A percentile compares a stretch with the other conserved stretches of the same genome.
These are phyloP conservation scores for Lathyrus aphaca DNA, from an alignment of 306 rosid species.

Conservation along the genomic window DNA sequence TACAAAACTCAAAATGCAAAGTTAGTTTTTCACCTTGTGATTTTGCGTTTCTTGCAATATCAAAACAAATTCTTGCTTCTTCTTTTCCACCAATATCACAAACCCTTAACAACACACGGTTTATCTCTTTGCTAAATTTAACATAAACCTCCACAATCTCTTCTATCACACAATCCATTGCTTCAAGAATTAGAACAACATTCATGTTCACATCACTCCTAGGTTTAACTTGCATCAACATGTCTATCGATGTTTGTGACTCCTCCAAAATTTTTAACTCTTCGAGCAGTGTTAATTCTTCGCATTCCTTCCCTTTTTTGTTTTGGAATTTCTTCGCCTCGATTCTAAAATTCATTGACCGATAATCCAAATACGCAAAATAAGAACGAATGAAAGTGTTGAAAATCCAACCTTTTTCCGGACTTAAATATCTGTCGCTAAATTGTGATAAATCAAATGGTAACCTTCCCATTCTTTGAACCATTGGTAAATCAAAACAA, in stretches of 20 bases:
- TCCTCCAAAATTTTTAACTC: slow-evolving; percentile 51
- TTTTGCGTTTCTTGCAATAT: slow-evolving; percentile 45
- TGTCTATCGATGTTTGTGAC: slow-evolving; percentile 52
- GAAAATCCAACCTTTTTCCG: slow-evolving; percentile 44
- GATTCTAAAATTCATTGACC: slow-evolving; percentile 21
- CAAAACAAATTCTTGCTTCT: slow-evolving; percentile 55
- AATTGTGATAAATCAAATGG: slow-evolving; percentile 71
- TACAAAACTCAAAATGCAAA: slow-evolving; percentile 51
- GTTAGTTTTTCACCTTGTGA: slow-evolving; percentile 57
- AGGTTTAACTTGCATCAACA: slow-evolving; percentile 61
- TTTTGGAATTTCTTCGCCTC: slow-evolving; percentile 14
- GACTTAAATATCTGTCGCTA: slow-evolving; percentile 43
- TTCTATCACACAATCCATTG: slow-evolving; percentile 69
- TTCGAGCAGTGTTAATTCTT: slow-evolving; percentile 46
- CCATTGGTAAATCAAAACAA: slow-evolving; percentile 53
- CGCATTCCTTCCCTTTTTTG: slow-evolving; percentile 21
- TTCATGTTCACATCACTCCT: slow-evolving; percentile 27
- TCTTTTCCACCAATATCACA: slow-evolving; percentile 44
- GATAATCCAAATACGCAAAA: slow-evolving; percentile 58
- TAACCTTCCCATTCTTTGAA: slow-evolving; percentile 56
- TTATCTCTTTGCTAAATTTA: slow-evolving; percentile 45
- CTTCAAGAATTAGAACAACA: slow-evolving; percentile 59
- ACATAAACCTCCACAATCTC: slow-evolving; percentile 62
- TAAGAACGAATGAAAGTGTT: slow-evolving; percentile 61
- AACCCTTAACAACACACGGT: slow-evolving; percentile 43